A percentile compares a stretch with the other conserved stretches of the same genome.
These are phyloP conservation scores for Austropuccinia psidii DNA, from an alignment of 1,284 basidiomycete species.

Conservation along the genomic window DNA sequence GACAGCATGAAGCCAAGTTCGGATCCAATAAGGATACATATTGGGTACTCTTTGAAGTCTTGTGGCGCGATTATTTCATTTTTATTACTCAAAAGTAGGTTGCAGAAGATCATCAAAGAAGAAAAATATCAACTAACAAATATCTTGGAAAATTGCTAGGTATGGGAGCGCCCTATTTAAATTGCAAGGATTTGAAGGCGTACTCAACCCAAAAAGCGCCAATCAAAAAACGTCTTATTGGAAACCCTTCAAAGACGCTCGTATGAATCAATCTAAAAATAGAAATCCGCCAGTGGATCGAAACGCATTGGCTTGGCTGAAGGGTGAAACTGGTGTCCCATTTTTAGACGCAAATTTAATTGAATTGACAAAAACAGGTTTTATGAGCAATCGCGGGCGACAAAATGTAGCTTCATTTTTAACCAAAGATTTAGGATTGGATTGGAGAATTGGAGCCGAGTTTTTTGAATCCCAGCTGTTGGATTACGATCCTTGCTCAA, in stretches of 20 bases:
- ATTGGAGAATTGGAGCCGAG: slow-evolving; percentile 57
- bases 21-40: slow-evolving; percentile 50
- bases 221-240: slow-evolving; percentile 45
- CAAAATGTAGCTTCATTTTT: slow-evolving; percentile 57
- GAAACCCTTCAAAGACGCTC: slow-evolving; percentile 44
- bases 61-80: slow-evolving; percentile 56
- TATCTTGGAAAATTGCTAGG: slow-evolving; percentile 40
- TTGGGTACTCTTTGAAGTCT: slow-evolving; percentile 53
- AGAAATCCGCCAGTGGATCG: slow-evolving; percentile 36
- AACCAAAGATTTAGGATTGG: slow-evolving; percentile 53
- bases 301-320: slow-evolving; percentile 49
- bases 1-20: slow-evolving; percentile 47
- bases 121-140: background rate
- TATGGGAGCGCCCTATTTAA: slow-evolving; percentile 50
- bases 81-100: slow-evolving; percentile 48
- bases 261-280: slow-evolving; percentile 41
- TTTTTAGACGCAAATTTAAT: slow-evolving; percentile 56
- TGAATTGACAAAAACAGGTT: slow-evolving; percentile 53
- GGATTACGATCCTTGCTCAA: slow-evolving; percentile 49
- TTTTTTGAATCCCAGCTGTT: slow-evolving; percentile 53
- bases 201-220: slow-evolving; percentile 50
- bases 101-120: background rate
- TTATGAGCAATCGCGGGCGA: slow-evolving; percentile 55
- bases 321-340: slow-evolving; percentile 54
- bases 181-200: slow-evolving; percentile 50